phyloP scores from a whole-genome alignment of 2,329 filamentous ascomycete genomes.

The Penicillium sp. region DNA sequence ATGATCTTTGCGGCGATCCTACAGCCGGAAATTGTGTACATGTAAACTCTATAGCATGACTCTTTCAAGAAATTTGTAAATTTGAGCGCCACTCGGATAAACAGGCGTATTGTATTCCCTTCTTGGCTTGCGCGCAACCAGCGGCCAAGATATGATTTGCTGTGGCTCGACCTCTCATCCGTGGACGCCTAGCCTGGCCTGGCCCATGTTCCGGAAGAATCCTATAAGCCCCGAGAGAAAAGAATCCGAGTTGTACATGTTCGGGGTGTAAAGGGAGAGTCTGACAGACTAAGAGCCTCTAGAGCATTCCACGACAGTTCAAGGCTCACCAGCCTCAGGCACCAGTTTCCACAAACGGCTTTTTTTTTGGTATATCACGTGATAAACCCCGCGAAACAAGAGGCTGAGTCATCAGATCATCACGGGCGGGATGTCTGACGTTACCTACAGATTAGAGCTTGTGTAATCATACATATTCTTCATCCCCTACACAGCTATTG shows the following conservation, averaged over 20 bases:
- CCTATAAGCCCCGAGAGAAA: not conserved
- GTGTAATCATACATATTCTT: not conserved
- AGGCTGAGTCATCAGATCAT: conserved; percentile 14
- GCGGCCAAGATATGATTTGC: not conserved
- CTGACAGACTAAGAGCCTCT: not conserved
- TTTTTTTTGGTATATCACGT: conserved; percentile 4
- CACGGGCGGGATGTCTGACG: conserved; percentile 5
- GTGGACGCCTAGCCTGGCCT: not conserved
- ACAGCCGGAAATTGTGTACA: not conserved
- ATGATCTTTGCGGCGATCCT: conserved; percentile 7
- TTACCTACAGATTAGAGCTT: conserved; percentile 14
- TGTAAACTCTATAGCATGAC: not conserved
- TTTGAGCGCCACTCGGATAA: conserved; percentile 4
- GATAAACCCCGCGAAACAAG: conserved; percentile 9
- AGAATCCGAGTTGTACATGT: not conserved
- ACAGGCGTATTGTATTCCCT: not conserved
- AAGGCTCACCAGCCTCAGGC: not conserved
- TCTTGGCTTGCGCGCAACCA: not conserved
- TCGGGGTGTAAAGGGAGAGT: not conserved
- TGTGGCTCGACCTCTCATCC: conserved; percentile 1
- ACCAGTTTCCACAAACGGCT: not conserved
- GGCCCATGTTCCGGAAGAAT: conserved; percentile 1
- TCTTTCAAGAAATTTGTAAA: not conserved
- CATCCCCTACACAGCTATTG: not conserved
- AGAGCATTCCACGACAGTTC: not conserved